Evolutionary conservation across 139 green algal genomes (phyloP), one percentile per base, ranked within the genome.

Genomic region (Tetradesmus lagerheimii): DNA sequence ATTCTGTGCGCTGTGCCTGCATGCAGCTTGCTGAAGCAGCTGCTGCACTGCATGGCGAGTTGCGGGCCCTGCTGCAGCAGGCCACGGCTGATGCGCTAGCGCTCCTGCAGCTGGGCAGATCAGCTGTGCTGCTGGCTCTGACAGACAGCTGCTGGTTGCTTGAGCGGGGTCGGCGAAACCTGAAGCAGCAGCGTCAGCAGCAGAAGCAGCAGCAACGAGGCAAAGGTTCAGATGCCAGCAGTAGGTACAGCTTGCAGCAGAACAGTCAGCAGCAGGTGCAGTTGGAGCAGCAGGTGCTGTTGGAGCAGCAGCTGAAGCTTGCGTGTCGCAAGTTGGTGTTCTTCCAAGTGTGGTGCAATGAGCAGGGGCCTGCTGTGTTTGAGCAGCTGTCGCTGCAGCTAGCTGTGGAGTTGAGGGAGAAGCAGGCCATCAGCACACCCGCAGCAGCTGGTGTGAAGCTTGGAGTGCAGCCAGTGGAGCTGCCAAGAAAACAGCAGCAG

Each of bases 31-130:
- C 12, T 39, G 64, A n/a, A 18, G 38, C 83, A 34, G 83, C 37
- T 16, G 38, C 35, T 1, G 78, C 78, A 38, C 11, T 35, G 1
- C 38, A 38, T 27, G 66, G 41, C 39, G 62, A 62, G 38, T 38
- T 62, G 27, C 38, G 64, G 9, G 18, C 14, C 8, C 38, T 80
- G n/a, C n/a, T 88, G 64, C 64, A 62, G n/a, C 29, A 62, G 38
- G 62, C 83, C 20, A 41, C 16, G 5, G 71, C 38, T 27, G 83
- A 88, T 43, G 37, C 64, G 16, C 38, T 88, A 9, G 35, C 11
- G 8, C 62, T 88, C 27, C 64, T 88, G 83, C 83, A 80, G 64
- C 83, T 88, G 83, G 83, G 83, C 38, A 39, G 83, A 27, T 35
- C 57, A 31, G 62, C 62, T 8, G 39, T 64, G 37, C 27, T 88